Base-by-base conservation (phyloP, 148 eudicot genomes). In the Persicaria tinctoria region DNA sequence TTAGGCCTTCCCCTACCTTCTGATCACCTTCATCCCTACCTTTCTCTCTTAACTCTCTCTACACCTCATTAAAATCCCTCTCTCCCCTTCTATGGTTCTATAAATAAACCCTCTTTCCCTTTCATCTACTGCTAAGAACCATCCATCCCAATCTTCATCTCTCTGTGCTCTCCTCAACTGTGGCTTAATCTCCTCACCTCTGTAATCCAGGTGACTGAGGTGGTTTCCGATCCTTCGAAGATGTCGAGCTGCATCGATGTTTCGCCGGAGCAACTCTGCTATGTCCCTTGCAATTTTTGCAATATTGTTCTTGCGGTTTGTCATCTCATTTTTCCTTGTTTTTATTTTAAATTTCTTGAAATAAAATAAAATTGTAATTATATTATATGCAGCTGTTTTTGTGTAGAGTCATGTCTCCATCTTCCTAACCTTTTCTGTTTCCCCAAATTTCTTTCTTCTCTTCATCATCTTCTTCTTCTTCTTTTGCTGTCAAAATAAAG, bases 201-300 rank as follows among this genome's bases (percentile, higher is more conserved):
- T 14, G 4, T 55, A 5, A 16, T 55, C n/a, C 68, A 23, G 27
- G 27, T 23, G 27, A 23, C 27, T 23, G 27, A 32, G 41, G 2
- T 32, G 41, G 41, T 32, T 32, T 32, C 41, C 41, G 41, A 32
- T 32, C 41, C 41, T 62, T 27, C 45, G 64, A 68, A 50, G 56
- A 84, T 84, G 87, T 82, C 93, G 71, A 85, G 84, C 84, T 82
- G 87, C 75, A 73, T 79, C 27, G 87, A 89, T 70, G 81, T 76
- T 68, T 64, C 80, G 41, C n/a, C 87, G 50, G 97, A 93, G 79
- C 90, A 93, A 77, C 89, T 93, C 68, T 90, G 96, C 86, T 93
- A 93, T 81, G 87, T 93, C 76, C 96, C 97, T 87, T 93, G 97
- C 89, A 90, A 85, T 77, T 93, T 89, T 77, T 93, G 97, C 93